Evolutionary conservation across 1,139 yeast genomes (phyloP).

Genomic region (Yamadazyma spencermartinsiae): DNA sequence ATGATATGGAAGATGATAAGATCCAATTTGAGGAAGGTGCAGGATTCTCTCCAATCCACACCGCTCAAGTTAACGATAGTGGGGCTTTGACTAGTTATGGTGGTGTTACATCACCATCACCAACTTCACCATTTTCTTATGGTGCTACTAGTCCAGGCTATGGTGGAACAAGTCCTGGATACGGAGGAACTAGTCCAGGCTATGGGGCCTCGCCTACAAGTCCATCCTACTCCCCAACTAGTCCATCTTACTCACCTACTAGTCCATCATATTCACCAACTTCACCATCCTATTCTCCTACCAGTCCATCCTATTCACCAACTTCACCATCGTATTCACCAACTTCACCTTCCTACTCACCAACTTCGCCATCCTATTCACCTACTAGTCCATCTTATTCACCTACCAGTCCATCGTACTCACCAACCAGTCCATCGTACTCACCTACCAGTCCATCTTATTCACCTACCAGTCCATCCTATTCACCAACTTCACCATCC

Average conservation of each 20-base stretch:
- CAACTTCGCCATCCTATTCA: conserved; percentile 68
- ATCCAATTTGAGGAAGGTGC: conserved; percentile 79
- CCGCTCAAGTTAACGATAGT: conserved; percentile 76
- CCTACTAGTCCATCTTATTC: conserved; percentile 67
- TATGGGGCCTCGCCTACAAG: conserved; percentile 58
- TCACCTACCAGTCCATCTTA: conserved; percentile 56
- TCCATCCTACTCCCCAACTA: conserved; percentile 53
- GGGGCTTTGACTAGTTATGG: conserved; percentile 94
- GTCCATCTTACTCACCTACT: conserved; percentile 47
- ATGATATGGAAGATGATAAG: conserved; percentile 76
- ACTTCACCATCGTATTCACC: conserved; percentile 77
- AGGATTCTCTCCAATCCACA: conserved; percentile 92
- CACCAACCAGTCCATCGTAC: conserved; percentile 67
- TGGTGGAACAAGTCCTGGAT: conserved; percentile 60
- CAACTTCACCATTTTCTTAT: conserved; percentile 56
- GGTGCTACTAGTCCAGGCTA: conserved; percentile 69
- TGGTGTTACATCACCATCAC: conserved; percentile 60
- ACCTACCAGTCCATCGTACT: conserved; percentile 66
- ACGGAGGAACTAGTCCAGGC: conserved; percentile 48
- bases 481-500: conserved; percentile 72
- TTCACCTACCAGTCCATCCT: conserved; percentile 72
- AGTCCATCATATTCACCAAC: conserved; percentile 66
- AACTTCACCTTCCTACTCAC: conserved; percentile 70
- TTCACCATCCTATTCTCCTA: conserved; percentile 63
- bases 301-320: conserved; percentile 71